Conservation (phyloP, 2,329 filamentous ascomycete species). For the Xylariaceae sp. region DNA sequence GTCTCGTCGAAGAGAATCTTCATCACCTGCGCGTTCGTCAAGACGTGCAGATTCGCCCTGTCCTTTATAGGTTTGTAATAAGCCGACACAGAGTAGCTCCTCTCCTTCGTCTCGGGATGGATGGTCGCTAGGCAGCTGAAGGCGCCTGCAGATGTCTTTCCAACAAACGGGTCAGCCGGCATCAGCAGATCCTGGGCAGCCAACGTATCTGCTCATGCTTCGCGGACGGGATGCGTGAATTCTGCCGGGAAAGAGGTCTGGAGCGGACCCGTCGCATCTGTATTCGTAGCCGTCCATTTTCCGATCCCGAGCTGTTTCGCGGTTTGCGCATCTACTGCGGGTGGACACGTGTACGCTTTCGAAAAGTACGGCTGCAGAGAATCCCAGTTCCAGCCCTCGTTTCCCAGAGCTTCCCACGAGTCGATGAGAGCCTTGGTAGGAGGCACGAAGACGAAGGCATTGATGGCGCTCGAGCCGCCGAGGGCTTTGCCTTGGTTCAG, state of each 20-base stretch:
- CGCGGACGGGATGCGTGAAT: conserved; percentile 1
- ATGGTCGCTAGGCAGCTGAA: conserved; percentile 15
- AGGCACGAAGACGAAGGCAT: conserved; percentile 3
- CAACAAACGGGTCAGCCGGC: conserved; percentile 10
- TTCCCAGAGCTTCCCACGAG: conserved; percentile 34
- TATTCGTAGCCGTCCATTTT: background rate
- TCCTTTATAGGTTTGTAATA: conserved; percentile 14
- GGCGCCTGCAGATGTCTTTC: conserved; percentile 8
- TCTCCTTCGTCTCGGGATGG: conserved; percentile 9
- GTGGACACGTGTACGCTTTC: conserved; percentile 17
- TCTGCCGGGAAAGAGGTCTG: conserved; percentile 9
- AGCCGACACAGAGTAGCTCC: conserved; percentile 12
- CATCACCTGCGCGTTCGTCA: conserved; percentile 7
- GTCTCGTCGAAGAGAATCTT: conserved; percentile 12
- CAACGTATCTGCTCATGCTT: conserved; percentile 10
- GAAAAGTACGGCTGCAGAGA: conserved; percentile 28
- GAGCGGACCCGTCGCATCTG: conserved; percentile 6
- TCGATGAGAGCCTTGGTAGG: conserved; percentile 20
- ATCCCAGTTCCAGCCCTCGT: conserved; percentile 35
- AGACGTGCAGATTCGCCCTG: conserved; percentile 14
- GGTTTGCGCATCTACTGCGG: background rate
- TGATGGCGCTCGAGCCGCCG: conserved; percentile 9
- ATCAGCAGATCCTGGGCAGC: conserved; percentile 3
- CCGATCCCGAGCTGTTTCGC: conserved; percentile 11
- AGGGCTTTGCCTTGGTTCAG: conserved; percentile 8